Evolutionary conservation across 441 rosid genomes (phyloP).

Genomic region (Aleurites moluccanus): DNA sequence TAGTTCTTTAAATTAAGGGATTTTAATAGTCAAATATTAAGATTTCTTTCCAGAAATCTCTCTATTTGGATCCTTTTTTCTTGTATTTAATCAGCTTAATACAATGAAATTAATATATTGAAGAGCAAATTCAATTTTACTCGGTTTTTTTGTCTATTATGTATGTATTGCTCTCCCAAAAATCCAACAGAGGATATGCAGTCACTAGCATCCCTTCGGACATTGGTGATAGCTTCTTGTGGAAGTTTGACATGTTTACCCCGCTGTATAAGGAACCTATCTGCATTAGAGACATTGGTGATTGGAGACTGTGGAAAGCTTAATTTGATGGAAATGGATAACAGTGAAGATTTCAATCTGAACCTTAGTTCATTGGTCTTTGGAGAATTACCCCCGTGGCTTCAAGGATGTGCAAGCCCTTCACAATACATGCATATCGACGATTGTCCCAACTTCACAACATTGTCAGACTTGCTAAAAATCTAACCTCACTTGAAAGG

Average conservation of each 20-base stretch:
- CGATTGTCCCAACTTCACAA: constrained; percentile 13
- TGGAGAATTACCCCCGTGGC: constrained; percentile 4
- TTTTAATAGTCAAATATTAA: too few species aligned
- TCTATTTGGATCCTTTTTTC: constrained; percentile 10
- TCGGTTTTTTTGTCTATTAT: too few species aligned
- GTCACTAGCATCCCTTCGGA: constrained; percentile 15
- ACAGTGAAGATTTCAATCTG: neutral
- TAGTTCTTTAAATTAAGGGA: too few species aligned
- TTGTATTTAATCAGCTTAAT: too few species aligned
- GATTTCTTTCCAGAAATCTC: too few species aligned
- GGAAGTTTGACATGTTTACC: constrained; percentile 21
- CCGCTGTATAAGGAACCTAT: neutral
- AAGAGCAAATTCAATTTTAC: too few species aligned
- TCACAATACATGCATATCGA: constrained; percentile 7
- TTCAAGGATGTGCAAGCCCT: neutral
- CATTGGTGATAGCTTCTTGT: constrained; percentile 3
- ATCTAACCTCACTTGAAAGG: constrained; percentile 7
- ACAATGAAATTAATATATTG: too few species aligned
- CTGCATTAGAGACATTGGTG: constrained; percentile 7
- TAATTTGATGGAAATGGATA: constrained; percentile 1
- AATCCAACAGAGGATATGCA: constrained; percentile 22
- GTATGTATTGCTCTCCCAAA: too few species aligned
- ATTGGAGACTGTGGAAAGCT: constrained; percentile 10
- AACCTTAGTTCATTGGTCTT: neutral
- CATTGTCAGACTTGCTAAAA: constrained; percentile 12